Evolutionary conservation across 257 asterid species (phyloP), one percentile per base, ranked within the genome.

Genomic region (Lithospermum erythrorhizon): DNA sequence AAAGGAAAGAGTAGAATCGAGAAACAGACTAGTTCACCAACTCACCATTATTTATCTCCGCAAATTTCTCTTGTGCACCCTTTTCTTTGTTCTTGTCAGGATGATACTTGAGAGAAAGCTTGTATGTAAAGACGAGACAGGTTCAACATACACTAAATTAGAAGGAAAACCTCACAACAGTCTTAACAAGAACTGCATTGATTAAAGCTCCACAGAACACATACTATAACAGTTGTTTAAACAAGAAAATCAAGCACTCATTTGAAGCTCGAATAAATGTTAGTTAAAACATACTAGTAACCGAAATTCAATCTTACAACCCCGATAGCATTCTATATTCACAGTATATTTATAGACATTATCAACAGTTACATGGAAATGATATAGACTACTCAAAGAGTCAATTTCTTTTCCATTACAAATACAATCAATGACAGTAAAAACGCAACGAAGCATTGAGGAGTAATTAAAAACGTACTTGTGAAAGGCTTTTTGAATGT

Each of bases 401-500:
- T 0, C 14, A 8, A 41, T 41, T 41, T 13, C 15, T 35, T 41
- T 14, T 41, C 49, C 49, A 41, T 41, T 41, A 9, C 37, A 23
- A 0, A 19, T 10, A 55, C 29, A 22, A 3, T 41, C 15, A 3
- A 11, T 11, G 49, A 3, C 11, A 35, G 7, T 13, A 53, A 29
- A 58, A 63, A 58, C 19, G 57, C 27, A 62, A 20, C 63, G 21
- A 18, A 61, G 52, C 59, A 37, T 57, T 24, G 59, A 61, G 35
- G 55, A 57, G 30, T 23, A 63, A 22, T 1, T 6, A 45, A 32
- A n/a, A 16, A 70, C 93, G 11, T 86, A 91, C 96, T 88, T 91
- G 86, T 93, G 98, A 69, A 93, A 93, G 63, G 98, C 96, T 59
- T 93, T 93, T 41, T 93, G 97, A 71, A 93, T 86, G 51, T 93